These are phyloP conservation scores for Xylariaceae sp. DNA, from an alignment of 2,329 filamentous ascomycete species.

Conservation along the genomic window DNA sequence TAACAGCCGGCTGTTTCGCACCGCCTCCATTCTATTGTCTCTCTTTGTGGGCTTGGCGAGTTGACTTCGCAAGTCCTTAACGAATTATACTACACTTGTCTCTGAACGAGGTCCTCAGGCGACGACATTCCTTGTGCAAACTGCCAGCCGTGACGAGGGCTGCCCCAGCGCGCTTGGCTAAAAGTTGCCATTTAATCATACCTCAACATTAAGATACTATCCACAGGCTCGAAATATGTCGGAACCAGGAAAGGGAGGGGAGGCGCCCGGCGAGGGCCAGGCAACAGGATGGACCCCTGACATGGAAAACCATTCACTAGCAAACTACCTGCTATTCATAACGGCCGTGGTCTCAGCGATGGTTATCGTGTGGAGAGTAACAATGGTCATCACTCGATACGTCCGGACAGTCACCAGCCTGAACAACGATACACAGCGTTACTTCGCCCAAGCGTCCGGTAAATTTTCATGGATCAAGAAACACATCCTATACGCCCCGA, in stretches of 20 bases:
- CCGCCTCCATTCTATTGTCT: constrained; percentile 11
- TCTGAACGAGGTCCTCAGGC: constrained; percentile 9
- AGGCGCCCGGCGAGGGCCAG: constrained; percentile 22
- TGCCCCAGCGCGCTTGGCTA: background rate
- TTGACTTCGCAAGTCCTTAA: constrained; percentile 19
- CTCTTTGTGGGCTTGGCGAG: constrained; percentile 16
- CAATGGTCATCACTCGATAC: constrained; percentile 57
- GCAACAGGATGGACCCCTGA: constrained; percentile 32
- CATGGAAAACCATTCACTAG: constrained; percentile 49
- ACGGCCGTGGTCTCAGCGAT: constrained; percentile 58
- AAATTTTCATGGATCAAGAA: constrained; percentile 59
- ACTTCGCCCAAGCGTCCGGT: constrained; percentile 59
- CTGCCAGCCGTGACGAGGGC: constrained; percentile 1
- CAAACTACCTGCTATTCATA: constrained; percentile 56
- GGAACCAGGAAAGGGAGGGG: constrained; percentile 9
- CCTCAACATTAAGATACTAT: no score
- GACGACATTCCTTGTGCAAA: constrained; percentile 8
- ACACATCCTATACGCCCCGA: constrained; percentile 63
- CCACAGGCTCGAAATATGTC: constrained; percentile 9
- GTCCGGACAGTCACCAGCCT: constrained; percentile 70
- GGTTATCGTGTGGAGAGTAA: constrained; percentile 62
- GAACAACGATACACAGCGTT: constrained; percentile 72
- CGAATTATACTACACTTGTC: no score
- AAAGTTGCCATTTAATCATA: no score
- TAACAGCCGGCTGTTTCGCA: constrained; percentile 24